Conservation (phyloP, 2,329 filamentous ascomycete species). For the Colletotrichum tamarilloi region DNA sequence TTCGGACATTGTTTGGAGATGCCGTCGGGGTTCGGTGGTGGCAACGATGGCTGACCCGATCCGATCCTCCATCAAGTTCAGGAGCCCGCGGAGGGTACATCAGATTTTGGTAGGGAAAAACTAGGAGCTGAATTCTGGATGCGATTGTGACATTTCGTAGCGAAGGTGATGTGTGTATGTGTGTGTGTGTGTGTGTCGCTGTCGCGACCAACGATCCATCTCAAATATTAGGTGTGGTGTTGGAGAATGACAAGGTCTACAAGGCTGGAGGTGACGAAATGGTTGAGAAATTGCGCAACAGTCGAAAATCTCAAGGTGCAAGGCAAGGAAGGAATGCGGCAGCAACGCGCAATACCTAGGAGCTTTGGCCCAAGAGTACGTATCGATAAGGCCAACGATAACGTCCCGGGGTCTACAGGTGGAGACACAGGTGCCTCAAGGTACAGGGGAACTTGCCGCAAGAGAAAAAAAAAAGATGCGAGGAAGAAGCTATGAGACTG, state of each 20-base stretch:
- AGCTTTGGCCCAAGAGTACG: conserved; percentile 8
- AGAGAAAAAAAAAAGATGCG: background rate
- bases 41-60: conserved; percentile 23
- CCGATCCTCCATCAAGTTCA: background rate
- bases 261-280: background rate
- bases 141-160: background rate
- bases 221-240: background rate
- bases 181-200: background rate
- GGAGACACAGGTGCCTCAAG: background rate
- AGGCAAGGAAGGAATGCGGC: background rate
- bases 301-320: conserved; percentile 2
- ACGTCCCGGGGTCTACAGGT: conserved; percentile 28
- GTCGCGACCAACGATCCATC: background rate
- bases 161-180: no score
- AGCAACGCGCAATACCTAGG: background rate
- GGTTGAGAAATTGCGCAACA: background rate
- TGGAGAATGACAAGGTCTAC: background rate
- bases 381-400: conserved; percentile 18
- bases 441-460: background rate
- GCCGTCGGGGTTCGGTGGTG: conserved; percentile 34
- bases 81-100: background rate
- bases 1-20: conserved; percentile 31
- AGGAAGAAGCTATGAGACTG: background rate
- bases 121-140: background rate
- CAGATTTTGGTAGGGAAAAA: background rate